Evolutionary conservation across 805 yeast species (phyloP), one percentile per base, ranked within the genome.

Genomic region (Metschnikowia proteae): DNA sequence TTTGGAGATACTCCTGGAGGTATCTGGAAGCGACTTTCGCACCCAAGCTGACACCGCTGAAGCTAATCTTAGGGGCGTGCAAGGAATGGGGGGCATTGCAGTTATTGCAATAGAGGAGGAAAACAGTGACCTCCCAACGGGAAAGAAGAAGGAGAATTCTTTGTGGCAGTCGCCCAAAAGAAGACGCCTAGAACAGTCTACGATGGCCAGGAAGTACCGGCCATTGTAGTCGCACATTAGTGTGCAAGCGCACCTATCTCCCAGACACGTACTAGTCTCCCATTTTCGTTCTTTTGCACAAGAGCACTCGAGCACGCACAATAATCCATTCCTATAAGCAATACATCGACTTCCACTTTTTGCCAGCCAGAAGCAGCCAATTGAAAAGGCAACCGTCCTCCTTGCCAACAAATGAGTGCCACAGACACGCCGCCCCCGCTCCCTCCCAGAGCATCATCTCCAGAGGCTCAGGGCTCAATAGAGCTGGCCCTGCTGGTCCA

Each of bases 1-100:
- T 6, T 27, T 49, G 47, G 45, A 50, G 9, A 27, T 47, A 5
- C 47, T 51, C 23, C 48, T 50, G 22, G 54, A 50, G 26, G 47
- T 45, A 1, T 38, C 47, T 9, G 43, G 36, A 40, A 23, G 36
- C 13, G 36, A 31, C 6, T 23, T 13, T 23, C 29, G 43, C 30
- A 33, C 10, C 32, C 38, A 33, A 6, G 33, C 6, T 25, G 29
- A 33, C 11, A 23, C 10, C 10, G 33, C 23, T n/a, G 35, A 23
- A 9, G 17, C 13, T 11, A n/a, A 7, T 6, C 32, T 10, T 26
- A 10, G 43, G 34, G 5, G 27, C 17, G n/a, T 28, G 9, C 22
- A 23, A 31, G 13, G 38, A 33, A 22, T 25, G 13, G 38, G 33
- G 27, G 35, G n/a, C 13, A 27, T n/a, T 6, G 32, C 45, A n/a